Conservation (phyloP, 495 filamentous ascomycete genomes). For the Clavariopsis aquatica region DNA sequence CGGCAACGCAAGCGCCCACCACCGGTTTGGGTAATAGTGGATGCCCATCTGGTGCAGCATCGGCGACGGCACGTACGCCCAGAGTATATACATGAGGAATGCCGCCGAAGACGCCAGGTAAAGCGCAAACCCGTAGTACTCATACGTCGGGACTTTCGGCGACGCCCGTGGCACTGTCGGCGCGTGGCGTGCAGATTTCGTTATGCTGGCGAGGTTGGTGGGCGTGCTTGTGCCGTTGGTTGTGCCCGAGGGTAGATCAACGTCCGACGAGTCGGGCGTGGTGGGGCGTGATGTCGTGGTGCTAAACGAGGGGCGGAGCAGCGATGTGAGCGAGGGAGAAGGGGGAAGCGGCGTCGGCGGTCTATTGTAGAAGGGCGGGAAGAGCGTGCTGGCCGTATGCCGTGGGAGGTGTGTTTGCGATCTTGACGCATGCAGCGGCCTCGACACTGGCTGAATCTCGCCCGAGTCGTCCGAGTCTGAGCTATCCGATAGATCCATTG, state of each 20-base stretch:
- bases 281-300: constrained; percentile 76
- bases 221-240: constrained; percentile 39
- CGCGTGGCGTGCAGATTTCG: constrained; percentile 62
- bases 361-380: constrained; percentile 53
- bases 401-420: constrained; percentile 42
- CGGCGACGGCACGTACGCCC: constrained; percentile 89
- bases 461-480: constrained; percentile 33
- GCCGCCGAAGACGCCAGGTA: constrained; percentile 79
- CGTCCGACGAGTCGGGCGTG: constrained; percentile 87
- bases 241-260: constrained; percentile 59
- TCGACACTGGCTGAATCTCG: constrained; percentile 25
- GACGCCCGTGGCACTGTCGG: constrained; percentile 81
- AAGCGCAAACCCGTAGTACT: constrained; percentile 97
- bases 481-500: constrained; percentile 12
- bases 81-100: constrained; percentile 88
- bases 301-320: constrained; percentile 75
- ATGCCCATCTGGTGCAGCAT: constrained; percentile 92
- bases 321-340: constrained; percentile 89
- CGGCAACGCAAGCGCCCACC: constrained; percentile 94
- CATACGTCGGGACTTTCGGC: constrained; percentile 94
- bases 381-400: constrained; percentile 35
- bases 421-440: constrained; percentile 38
- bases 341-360: constrained; percentile 73
- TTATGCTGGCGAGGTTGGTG: constrained; percentile 60
- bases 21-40: constrained; percentile 93